A percentile compares a stretch with the other conserved stretches of the same genome.
Conservation (phyloP, 257 asterid species). For the Solanum dulcamara region DNA sequence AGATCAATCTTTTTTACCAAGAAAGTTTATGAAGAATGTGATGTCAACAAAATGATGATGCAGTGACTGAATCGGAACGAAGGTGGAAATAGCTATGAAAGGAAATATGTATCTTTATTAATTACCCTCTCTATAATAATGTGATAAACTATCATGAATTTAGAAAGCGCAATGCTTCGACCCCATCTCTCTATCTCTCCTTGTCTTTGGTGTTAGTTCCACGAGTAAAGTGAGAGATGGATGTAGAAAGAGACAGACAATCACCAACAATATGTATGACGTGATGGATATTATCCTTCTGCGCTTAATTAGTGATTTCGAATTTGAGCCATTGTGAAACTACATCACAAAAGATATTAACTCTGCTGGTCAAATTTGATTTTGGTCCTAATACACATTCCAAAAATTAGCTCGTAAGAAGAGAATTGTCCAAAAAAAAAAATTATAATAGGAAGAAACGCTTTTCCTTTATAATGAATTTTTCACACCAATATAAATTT, state of each 20-base stretch:
- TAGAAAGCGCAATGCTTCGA: conserved; percentile 20
- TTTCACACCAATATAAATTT: not conserved
- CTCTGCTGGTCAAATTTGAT: no score
- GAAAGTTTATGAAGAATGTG: no score
- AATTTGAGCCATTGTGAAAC: not conserved
- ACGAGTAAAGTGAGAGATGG: conserved; percentile 11
- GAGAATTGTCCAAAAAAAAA: no score
- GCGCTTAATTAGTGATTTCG: not conserved
- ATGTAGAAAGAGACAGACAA: not conserved
- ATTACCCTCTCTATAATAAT: not conserved
- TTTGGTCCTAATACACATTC: no score
- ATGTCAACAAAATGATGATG: not conserved
- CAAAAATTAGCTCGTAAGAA: not conserved
- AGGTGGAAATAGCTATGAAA: not conserved
- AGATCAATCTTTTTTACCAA: no score
- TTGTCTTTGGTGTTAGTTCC: conserved; percentile 20
- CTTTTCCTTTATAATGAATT: not conserved
- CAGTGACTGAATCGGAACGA: not conserved
- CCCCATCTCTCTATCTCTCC: conserved; percentile 6
- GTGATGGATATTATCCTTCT: not conserved
- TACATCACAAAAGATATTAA: no score
- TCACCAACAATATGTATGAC: not conserved
- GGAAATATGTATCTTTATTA: not conserved
- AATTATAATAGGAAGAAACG: not conserved
- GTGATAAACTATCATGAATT: not conserved